phyloP scores from a whole-genome alignment of 768 basidiomycete genomes.

The Stropharia rugosoannulata region DNA sequence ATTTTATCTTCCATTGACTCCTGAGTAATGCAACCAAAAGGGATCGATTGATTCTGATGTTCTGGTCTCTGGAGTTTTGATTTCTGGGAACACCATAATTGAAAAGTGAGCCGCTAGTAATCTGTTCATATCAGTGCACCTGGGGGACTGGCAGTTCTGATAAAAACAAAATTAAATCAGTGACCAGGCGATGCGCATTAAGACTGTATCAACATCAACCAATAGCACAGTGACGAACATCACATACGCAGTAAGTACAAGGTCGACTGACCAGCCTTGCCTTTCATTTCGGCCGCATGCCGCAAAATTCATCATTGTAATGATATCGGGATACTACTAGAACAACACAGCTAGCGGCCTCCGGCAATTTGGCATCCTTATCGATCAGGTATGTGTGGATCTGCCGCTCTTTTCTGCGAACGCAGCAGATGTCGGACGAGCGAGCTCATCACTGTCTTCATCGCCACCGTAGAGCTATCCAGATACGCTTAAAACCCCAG shows the following conservation, averaged over 20 bases:
- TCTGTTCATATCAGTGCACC: background rate
- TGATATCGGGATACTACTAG: slow-evolving; percentile 17
- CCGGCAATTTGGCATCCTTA: slow-evolving; percentile 52
- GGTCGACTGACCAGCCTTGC: too few relatives aligned
- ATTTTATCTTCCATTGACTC: background rate
- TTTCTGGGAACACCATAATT: slow-evolving; percentile 51
- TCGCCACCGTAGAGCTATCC: slow-evolving; percentile 51
- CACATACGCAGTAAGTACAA: slow-evolving; percentile 48
- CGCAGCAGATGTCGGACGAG: background rate
- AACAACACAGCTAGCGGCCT: slow-evolving; percentile 54
- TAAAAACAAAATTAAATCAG: slow-evolving; percentile 22
- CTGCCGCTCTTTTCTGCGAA: background rate
- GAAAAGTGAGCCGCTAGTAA: slow-evolving; percentile 40
- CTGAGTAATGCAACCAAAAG: slow-evolving; percentile 23
- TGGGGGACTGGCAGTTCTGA: too few relatives aligned
- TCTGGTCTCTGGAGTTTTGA: slow-evolving; percentile 44
- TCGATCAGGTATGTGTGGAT: slow-evolving; percentile 46
- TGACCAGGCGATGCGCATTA: slow-evolving; percentile 61
- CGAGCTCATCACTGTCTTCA: background rate
- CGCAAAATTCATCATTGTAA: background rate
- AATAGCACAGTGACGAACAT: slow-evolving; percentile 47
- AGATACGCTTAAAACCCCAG: slow-evolving; percentile 47
- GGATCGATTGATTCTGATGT: slow-evolving; percentile 52
- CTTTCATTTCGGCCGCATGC: background rate
- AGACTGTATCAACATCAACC: slow-evolving; percentile 45